A percentile compares a stretch with the other conserved stretches of the same genome.
These are phyloP conservation scores for Saraca asoca DNA, from an alignment of 331 rosid species.

Conservation along the genomic window DNA sequence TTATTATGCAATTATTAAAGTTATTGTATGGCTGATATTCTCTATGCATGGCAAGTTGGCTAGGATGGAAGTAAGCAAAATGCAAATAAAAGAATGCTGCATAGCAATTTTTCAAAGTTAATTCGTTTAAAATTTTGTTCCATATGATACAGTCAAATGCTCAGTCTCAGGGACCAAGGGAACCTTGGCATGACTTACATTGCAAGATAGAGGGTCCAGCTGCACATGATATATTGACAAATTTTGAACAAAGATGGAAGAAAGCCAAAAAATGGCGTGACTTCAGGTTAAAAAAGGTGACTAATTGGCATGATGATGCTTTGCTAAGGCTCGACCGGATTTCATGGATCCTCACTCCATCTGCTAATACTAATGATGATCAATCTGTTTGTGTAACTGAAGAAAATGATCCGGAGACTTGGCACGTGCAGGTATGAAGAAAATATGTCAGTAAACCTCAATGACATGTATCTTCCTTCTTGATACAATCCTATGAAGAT, in stretches of 20 bases:
- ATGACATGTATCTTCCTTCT: constrained; percentile 14
- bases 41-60: neutral
- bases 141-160: constrained; percentile 36
- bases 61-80: no score
- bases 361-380: constrained; percentile 41
- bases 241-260: constrained; percentile 75
- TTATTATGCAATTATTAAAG: neutral
- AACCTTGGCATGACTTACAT: constrained; percentile 84
- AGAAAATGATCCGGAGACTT: constrained; percentile 59
- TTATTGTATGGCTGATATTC: neutral
- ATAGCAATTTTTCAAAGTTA: no score
- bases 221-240: constrained; percentile 70
- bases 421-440: constrained; percentile 71
- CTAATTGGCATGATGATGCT: constrained; percentile 75
- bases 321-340: constrained; percentile 63
- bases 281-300: constrained; percentile 60
- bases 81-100: no score
- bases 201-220: constrained; percentile 87
- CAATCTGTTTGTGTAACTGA: constrained; percentile 41
- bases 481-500: constrained; percentile 7
- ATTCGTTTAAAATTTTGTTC: no score
- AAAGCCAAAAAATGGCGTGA: constrained; percentile 71
- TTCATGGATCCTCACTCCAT: constrained; percentile 67
- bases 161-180: constrained; percentile 51
- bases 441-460: constrained; percentile 25